phyloP scores from a whole-genome alignment of 371 early-diverging fungal species.

The Apophysomyces variabilis region DNA sequence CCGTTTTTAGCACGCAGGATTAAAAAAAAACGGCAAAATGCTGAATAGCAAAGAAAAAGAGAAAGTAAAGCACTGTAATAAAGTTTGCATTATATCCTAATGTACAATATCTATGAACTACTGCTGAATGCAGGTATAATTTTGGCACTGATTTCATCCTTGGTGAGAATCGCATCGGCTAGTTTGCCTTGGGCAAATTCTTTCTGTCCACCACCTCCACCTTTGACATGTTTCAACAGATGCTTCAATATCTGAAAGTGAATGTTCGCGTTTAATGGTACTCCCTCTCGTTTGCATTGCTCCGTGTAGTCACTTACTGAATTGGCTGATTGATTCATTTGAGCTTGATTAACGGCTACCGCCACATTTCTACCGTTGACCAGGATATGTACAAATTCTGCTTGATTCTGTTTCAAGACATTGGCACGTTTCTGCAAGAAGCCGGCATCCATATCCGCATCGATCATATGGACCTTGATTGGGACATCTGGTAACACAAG shows the following conservation, averaged over 20 bases:
- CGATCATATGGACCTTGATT: slow-evolving; percentile 57
- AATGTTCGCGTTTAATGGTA: neutral
- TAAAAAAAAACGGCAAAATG: too few relatives aligned
- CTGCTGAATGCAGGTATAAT: slow-evolving; percentile 35
- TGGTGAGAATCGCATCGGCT: slow-evolving; percentile 24
- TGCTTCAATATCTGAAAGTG: slow-evolving; percentile 42
- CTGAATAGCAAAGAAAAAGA: too few relatives aligned
- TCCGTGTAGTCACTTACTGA: slow-evolving; percentile 29
- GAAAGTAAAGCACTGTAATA: neutral
- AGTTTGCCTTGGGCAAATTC: slow-evolving; percentile 52
- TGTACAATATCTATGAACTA: neutral
- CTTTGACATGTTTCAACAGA: slow-evolving; percentile 45
- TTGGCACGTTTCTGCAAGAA: slow-evolving; percentile 63
- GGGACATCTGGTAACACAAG: slow-evolving; percentile 32
- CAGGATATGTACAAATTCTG: slow-evolving; percentile 52
- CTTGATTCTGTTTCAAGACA: slow-evolving; percentile 46
- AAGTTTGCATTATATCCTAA: neutral
- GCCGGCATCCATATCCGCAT: slow-evolving; percentile 49
- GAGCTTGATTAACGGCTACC: slow-evolving; percentile 50
- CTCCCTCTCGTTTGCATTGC: neutral
- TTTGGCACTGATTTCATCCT: slow-evolving; percentile 29
- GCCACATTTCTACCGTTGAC: slow-evolving; percentile 54
- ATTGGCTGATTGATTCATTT: slow-evolving; percentile 53
- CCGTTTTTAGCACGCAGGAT: too few relatives aligned
- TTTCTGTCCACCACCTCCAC: slow-evolving; percentile 54